Evolutionary conservation across 164 flowering plant genomes (phyloP).

Genomic region (Liquidambar formosana): DNA sequence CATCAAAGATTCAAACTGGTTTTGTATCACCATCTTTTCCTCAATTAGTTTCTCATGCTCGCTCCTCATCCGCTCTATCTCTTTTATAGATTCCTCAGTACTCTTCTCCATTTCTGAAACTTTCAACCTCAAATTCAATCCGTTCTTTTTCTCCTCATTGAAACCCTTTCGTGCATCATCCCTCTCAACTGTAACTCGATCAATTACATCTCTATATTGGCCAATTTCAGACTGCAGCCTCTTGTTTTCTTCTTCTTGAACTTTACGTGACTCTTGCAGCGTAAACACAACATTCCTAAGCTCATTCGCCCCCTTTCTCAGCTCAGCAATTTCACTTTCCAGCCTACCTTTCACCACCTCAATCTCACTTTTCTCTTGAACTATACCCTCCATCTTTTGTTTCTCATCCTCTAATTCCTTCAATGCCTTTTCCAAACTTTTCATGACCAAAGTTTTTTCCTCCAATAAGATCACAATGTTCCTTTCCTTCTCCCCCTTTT

Average conservation of each 20-base stretch:
- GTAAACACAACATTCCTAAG: constrained; percentile 16
- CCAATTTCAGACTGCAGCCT: constrained; percentile 34
- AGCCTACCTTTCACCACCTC: constrained; percentile 26
- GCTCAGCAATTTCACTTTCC: constrained; percentile 33
- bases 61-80: constrained; percentile 22
- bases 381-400: constrained; percentile 15
- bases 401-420: constrained; percentile 23
- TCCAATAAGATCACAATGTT: constrained; percentile 23
- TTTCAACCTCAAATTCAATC: constrained; percentile 18
- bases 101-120: constrained; percentile 33
- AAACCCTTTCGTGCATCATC: constrained; percentile 27
- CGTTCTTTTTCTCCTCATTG: constrained; percentile 43
- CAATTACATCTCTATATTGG: constrained; percentile 18
- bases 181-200: constrained; percentile 30
- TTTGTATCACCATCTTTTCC: constrained; percentile 37
- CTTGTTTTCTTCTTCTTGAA: constrained; percentile 22
- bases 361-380: constrained; percentile 36
- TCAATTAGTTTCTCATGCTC: constrained; percentile 20
- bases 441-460: constrained; percentile 20
- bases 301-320: constrained; percentile 25
- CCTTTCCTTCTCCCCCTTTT: constrained; percentile 34
- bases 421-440: constrained; percentile 20
- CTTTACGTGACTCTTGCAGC: constrained; percentile 22
- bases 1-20: constrained; percentile 17
- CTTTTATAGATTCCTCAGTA: constrained; percentile 31